Evolutionary conservation across 83 land plant genomes (phyloP), one percentile per base, ranked within the genome.

Genomic region (Diphasiastrum complanatum): DNA sequence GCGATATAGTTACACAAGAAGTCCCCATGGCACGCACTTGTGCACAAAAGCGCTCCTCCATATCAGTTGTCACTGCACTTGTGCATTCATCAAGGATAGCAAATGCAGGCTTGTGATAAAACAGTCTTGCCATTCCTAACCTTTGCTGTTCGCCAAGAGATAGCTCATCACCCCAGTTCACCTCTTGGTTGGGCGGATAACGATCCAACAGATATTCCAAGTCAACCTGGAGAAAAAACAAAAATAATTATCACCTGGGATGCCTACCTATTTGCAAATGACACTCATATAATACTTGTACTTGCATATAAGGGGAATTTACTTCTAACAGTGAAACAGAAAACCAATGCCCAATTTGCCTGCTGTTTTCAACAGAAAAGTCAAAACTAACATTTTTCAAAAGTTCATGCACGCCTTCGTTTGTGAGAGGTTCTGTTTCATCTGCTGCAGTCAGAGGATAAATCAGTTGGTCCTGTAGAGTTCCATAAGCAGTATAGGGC

Each of bases 71-170:
- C 45, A 95, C 96, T 61, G 96, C 99, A 79, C 96, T 89, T 0
- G 99, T 95, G 67, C 99, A 93, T 64, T 93, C 99, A 73, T 93
- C 99, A n/a, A 93, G 84, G 47, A 93, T 93, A 41, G 99, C 99
- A 77, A 89, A 93, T 33, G 83, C 81, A 27, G 99, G 99, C 51
- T 81, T 90, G 64, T 93, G 99, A 60, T 89, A 89, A 56, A 95
- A 89, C 30, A 95, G 68, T 46, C 99, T 81, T 10, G 96, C 99
- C 99, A 95, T 95, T 50, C 99, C 99, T 26, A 89, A 62, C 52
- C 99, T 75, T 60, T 89, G 99, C 62, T 95, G 96, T 68, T 95
- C 99, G 23, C 99, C 99, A 34, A 95, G 80, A 3, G 99, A 89
- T 6, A 95, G 86, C 61, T 95, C 99, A 69, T 95, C 99, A 45